A percentile compares a stretch with the other conserved stretches of the same genome.
These are phyloP conservation scores for Blastobotrys buckinghamii DNA, from an alignment of 1,139 yeast species.

Conservation along the genomic window DNA sequence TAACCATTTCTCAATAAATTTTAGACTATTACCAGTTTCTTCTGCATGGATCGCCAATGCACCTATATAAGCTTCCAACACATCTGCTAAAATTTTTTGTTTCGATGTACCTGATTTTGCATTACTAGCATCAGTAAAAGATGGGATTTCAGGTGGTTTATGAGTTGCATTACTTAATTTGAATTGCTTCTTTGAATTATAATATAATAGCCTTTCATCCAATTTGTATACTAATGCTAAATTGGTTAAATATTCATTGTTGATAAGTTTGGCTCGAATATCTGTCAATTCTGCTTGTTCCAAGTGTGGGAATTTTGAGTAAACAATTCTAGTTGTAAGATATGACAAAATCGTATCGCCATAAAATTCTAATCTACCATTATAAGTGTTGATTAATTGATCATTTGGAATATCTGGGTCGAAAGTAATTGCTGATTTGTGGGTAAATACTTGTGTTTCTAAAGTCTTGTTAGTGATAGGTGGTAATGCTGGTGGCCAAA, in stretches of 20 bases:
- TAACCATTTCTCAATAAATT: no score
- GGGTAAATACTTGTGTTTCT: slow-evolving; percentile 69
- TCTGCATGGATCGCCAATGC: slow-evolving; percentile 64
- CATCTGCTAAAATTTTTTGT: slow-evolving; percentile 61
- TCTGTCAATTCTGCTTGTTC: slow-evolving; percentile 79
- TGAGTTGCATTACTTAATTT: no score
- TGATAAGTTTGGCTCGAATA: slow-evolving; percentile 64
- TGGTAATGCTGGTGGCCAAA: background rate
- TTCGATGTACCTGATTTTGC: slow-evolving; percentile 21
- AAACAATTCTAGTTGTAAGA: slow-evolving; percentile 63
- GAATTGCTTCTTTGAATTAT: slow-evolving; percentile 37
- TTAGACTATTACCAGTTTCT: no score
- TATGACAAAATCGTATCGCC: slow-evolving; percentile 87
- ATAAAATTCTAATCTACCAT: slow-evolving; percentile 86
- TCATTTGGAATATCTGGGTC: slow-evolving; percentile 45
- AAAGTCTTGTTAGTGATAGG: slow-evolving; percentile 42
- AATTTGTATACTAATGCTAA: slow-evolving; percentile 71
- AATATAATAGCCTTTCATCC: slow-evolving; percentile 47
- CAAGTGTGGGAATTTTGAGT: slow-evolving; percentile 57
- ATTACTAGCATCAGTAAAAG: slow-evolving; percentile 30
- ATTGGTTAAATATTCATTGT: slow-evolving; percentile 65
- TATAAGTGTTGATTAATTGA: slow-evolving; percentile 60
- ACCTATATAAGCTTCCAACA: slow-evolving; percentile 88
- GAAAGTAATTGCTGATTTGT: slow-evolving; percentile 59
- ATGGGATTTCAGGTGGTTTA: no score